These are phyloP conservation scores for Podospora pseudoanserina DNA, from an alignment of 495 filamentous ascomycete genomes.

Conservation along the genomic window DNA sequence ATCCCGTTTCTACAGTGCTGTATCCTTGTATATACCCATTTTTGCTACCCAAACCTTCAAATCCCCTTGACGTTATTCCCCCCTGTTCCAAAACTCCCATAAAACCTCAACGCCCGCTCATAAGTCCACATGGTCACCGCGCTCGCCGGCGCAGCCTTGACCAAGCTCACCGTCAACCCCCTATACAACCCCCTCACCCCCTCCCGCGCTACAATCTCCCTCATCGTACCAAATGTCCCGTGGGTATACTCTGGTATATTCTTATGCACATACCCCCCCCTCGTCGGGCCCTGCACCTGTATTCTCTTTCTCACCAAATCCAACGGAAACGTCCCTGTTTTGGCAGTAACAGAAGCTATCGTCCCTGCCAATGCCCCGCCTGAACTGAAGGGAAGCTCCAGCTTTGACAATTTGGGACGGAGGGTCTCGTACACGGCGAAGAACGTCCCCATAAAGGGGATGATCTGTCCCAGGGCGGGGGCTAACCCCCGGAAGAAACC, in stretches of 20 bases:
- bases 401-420: slow-evolving; percentile 45
- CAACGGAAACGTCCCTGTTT: slow-evolving; percentile 89
- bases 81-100: slow-evolving; percentile 24
- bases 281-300: slow-evolving; percentile 90
- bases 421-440: slow-evolving; percentile 83
- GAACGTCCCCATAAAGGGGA: slow-evolving; percentile 96
- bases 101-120: slow-evolving; percentile 62
- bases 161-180: slow-evolving; percentile 78
- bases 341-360: slow-evolving; percentile 71
- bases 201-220: slow-evolving; percentile 64
- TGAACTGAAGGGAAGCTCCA: slow-evolving; percentile 67
- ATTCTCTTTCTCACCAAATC: slow-evolving; percentile 89
- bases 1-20: neutral
- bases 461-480: slow-evolving; percentile 77
- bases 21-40: neutral
- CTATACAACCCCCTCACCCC: slow-evolving; percentile 80
- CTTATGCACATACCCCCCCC: slow-evolving; percentile 70
- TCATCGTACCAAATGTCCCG: slow-evolving; percentile 62
- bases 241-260: slow-evolving; percentile 77
- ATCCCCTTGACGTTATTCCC: neutral
- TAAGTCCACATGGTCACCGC: slow-evolving; percentile 99
- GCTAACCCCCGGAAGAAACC: slow-evolving; percentile 86
- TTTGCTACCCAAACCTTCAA: neutral
- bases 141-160: slow-evolving; percentile 93
- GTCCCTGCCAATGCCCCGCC: slow-evolving; percentile 80